Evolutionary conservation across 2,329 filamentous ascomycete species (phyloP), one percentile per base, ranked within the genome.

Genomic region (Colletotrichum somersetense): DNA sequence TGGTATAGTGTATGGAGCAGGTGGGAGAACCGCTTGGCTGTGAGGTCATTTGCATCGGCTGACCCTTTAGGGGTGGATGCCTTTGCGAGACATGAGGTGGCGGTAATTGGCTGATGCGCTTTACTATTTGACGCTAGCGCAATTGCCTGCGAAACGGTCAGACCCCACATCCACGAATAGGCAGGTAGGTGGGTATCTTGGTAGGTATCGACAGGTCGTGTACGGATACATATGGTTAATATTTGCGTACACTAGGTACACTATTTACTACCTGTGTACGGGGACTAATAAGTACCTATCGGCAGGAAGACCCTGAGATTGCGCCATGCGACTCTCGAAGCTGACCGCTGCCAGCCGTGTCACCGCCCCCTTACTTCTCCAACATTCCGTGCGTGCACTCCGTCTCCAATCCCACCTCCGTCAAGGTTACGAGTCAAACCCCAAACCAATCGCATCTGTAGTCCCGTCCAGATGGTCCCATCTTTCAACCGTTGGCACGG

Each of bases 31-130:
- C 44, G 35, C 69, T 72, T 72, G 66, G 69, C 69, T 63, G 59
- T 72, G 69, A 72, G 66, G 66, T 72, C 69, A 72, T 69, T 64
- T 52, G 20, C 58, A 69, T 48, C 69, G 59, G 69, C 18, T 72
- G 69, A 72, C 69, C 59, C 46, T 63, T 44, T 44, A 30, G 38
- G 46, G 35, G 56, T 71, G 67, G 67, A 67, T 71, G 67, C 58
- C 30, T 38, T 26, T 55, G 35, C n/a, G 55, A 33, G 65, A 58
- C 52, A 55, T 48, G 57, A 53, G 44, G 59, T 26, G 44, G 59
- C 33, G 23, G 33, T 23, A 16, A 71, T 71, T 71, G 69, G 69
- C 58, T 61, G 62, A 48, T 23, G 23, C 40, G 35, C 55, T 38
- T 23, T 5, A 16, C n/a, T 55, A 20, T 20, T 18, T 67, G 20